Evolutionary conservation across 441 rosid species (phyloP).

Genomic region (Kokia cookei): DNA sequence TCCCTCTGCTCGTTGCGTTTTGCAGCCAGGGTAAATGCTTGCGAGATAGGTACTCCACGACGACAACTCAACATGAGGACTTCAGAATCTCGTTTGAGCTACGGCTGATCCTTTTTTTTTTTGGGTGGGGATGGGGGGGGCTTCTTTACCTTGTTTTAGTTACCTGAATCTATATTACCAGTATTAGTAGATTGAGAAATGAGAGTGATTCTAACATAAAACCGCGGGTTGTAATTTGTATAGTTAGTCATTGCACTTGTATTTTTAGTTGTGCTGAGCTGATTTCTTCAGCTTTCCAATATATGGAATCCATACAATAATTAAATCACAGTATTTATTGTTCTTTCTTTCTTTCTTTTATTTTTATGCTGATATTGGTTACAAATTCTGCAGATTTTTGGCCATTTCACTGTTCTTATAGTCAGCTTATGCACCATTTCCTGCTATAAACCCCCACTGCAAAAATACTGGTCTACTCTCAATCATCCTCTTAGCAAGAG

Average conservation of each 20-base stretch:
- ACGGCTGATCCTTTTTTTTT: slow-evolving; percentile 20
- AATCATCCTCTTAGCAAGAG: background rate
- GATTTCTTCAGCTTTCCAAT: slow-evolving; percentile 10
- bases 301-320: background rate
- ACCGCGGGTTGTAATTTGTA: slow-evolving; percentile 37
- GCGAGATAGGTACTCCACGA: slow-evolving; percentile 91
- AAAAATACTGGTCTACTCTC: background rate
- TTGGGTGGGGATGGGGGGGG: too few species aligned
- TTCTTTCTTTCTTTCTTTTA: background rate
- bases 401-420: too few species aligned
- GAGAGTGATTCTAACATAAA: slow-evolving; percentile 38
- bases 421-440: background rate
- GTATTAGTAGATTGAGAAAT: slow-evolving; percentile 11
- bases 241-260: slow-evolving; percentile 21
- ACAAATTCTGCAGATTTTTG: too few species aligned
- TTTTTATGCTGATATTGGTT: background rate
- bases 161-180: slow-evolving; percentile 18
- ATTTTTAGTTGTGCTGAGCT: slow-evolving; percentile 7
- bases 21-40: slow-evolving; percentile 93
- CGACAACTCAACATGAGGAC: slow-evolving; percentile 54
- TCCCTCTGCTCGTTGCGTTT: slow-evolving; percentile 91
- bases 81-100: slow-evolving; percentile 64
- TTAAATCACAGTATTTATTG: background rate
- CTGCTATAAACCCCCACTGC: background rate
- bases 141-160: background rate